A percentile compares a stretch with the other conserved stretches of the same genome.
Evolutionary conservation across 306 rosid genomes (phyloP).

Genomic region (Myrica gale): DNA sequence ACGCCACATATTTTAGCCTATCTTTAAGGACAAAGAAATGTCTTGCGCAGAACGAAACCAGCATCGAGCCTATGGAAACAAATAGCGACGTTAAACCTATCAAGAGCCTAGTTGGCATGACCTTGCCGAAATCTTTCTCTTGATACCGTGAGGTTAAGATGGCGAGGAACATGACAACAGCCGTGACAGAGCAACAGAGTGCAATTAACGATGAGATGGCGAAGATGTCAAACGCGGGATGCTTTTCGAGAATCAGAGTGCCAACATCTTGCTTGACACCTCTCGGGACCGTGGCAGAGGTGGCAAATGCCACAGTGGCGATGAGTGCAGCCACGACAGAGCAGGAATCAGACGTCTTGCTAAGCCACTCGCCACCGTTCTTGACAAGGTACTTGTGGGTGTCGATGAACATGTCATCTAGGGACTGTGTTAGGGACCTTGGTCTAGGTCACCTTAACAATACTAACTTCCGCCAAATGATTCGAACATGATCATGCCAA

Average conservation of each 20-base stretch:
- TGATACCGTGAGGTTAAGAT: slow-evolving; percentile 44
- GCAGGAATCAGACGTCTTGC: slow-evolving; percentile 46
- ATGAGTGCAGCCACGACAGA: slow-evolving; percentile 53
- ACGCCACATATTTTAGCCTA: slow-evolving; percentile 17
- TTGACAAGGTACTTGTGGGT: slow-evolving; percentile 28
- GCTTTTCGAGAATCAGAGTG: too few species aligned
- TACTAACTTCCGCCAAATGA: too few species aligned
- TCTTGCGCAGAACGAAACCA: slow-evolving; percentile 43
- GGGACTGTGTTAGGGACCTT: too few species aligned
- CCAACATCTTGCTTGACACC: slow-evolving; percentile 11
- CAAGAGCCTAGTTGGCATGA: slow-evolving; percentile 44
- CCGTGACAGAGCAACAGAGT: slow-evolving; percentile 30
- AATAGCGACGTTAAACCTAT: slow-evolving; percentile 45
- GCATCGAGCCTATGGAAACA: slow-evolving; percentile 45
- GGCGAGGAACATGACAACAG: slow-evolving; percentile 55
- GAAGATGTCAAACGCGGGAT: slow-evolving; percentile 38
- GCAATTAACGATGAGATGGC: slow-evolving; percentile 2
- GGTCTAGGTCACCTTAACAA: too few species aligned
- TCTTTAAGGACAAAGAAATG: slow-evolving; percentile 43
- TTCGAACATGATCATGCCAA: too few species aligned
- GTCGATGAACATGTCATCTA: slow-evolving; percentile 36
- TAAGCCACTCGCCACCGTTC: slow-evolving; percentile 43
- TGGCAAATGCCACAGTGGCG: slow-evolving; percentile 51
- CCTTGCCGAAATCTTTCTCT: slow-evolving; percentile 34
- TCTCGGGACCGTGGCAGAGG: slow-evolving; percentile 41